Evolutionary conservation across 495 filamentous ascomycete genomes (phyloP).

Genomic region (Aspergillus olivimuriae): DNA sequence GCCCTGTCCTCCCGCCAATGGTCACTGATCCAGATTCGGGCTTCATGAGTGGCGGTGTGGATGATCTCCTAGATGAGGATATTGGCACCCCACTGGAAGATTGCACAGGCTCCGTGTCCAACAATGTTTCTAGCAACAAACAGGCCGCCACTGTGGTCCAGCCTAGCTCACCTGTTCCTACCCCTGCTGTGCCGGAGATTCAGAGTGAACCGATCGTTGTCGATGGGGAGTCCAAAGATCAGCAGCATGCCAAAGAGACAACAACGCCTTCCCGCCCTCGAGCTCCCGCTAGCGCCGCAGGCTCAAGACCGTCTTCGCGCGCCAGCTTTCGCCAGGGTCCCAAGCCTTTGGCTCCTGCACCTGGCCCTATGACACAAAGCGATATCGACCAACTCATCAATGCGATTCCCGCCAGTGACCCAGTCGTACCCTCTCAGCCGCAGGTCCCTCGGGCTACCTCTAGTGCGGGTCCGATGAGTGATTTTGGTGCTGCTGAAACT

Average conservation of each 20-base stretch:
- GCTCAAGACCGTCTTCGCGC: slow-evolving; percentile 34
- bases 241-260: slow-evolving; percentile 16
- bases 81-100: slow-evolving; percentile 34
- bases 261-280: slow-evolving; percentile 17
- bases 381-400: slow-evolving; percentile 30
- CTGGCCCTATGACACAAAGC: slow-evolving; percentile 32
- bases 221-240: slow-evolving; percentile 9
- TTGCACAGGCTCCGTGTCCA: slow-evolving; percentile 22
- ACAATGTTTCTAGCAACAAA: slow-evolving; percentile 36
- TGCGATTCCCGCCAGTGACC: slow-evolving; percentile 52
- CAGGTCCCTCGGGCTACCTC: slow-evolving; percentile 43
- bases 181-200: slow-evolving; percentile 15
- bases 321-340: slow-evolving; percentile 30
- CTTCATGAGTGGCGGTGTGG: slow-evolving; percentile 70
- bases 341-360: slow-evolving; percentile 35
- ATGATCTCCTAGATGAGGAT: slow-evolving; percentile 52
- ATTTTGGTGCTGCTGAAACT: slow-evolving; percentile 29
- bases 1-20: slow-evolving; percentile 65
- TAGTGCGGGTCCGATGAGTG: slow-evolving; percentile 40
- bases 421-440: slow-evolving; percentile 38
- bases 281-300: slow-evolving; percentile 18
- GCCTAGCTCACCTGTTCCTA: slow-evolving; percentile 24
- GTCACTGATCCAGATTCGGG: slow-evolving; percentile 61
- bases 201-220: slow-evolving; percentile 13
- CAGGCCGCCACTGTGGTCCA: slow-evolving; percentile 33